Percentiles rank a stretch among this genome's conserved stretches.
phyloP scores from a whole-genome alignment of 345 rosid species.

The Salix viminalis region DNA sequence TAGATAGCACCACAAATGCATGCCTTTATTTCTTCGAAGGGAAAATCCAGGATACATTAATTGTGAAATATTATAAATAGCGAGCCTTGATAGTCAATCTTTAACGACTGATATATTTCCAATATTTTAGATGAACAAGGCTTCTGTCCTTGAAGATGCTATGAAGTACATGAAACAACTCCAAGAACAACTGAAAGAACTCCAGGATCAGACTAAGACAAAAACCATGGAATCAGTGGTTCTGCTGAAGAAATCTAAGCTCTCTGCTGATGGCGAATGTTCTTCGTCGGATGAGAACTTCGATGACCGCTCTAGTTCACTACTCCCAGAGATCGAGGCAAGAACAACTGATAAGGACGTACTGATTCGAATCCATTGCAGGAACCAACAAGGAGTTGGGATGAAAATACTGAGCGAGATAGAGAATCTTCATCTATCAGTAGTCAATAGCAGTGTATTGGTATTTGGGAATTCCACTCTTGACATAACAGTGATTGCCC shows the following conservation, averaged over 20 bases:
- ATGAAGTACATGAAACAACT: conserved; percentile 61
- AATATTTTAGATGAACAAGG: conserved; percentile 47
- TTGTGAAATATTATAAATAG: background rate
- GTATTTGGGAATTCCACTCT: conserved; percentile 61
- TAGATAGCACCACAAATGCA: background rate
- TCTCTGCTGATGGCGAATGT: conserved; percentile 39
- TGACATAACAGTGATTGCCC: conserved; percentile 55
- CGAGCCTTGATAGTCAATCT: too few relatives aligned
- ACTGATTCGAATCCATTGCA: conserved; percentile 57
- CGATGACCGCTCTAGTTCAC: conserved; percentile 25
- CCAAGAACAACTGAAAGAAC: conserved; percentile 47
- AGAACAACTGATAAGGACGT: conserved; percentile 50
- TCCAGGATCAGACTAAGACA: conserved; percentile 50
- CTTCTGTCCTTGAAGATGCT: conserved; percentile 72
- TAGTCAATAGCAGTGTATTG: conserved; percentile 48
- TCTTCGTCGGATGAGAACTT: conserved; percentile 38
- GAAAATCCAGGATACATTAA: background rate
- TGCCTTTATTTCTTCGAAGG: background rate
- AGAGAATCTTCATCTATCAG: conserved; percentile 46
- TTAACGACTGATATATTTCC: too few relatives aligned
- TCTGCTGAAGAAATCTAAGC: conserved; percentile 48
- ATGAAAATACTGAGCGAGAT: conserved; percentile 42
- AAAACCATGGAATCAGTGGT: conserved; percentile 56
- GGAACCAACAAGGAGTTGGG: conserved; percentile 43
- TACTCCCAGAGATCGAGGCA: conserved; percentile 69